phyloP scores from a whole-genome alignment of 2,329 filamentous ascomycete species.

The Thielaviopsis euricoi region DNA sequence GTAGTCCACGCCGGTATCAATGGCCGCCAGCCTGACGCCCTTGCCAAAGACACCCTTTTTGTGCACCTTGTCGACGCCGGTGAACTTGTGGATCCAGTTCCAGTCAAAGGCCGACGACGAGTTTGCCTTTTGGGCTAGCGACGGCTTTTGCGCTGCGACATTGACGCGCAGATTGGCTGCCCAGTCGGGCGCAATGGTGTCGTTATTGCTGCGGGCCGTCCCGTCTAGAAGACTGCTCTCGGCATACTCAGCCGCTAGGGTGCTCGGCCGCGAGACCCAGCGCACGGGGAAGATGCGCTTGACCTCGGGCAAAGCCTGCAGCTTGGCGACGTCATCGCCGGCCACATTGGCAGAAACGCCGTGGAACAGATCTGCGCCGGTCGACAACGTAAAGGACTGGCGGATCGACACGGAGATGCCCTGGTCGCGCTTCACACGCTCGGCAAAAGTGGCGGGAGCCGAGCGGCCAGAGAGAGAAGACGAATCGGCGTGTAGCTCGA shows the following conservation, averaged over 20 bases:
- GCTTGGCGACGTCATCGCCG: background rate
- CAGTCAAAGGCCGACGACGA: background rate
- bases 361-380: background rate
- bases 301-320: background rate
- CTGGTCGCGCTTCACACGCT: background rate
- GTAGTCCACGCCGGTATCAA: slow-evolving; percentile 37
- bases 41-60: slow-evolving; percentile 21
- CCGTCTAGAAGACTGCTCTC: background rate
- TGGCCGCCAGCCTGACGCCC: slow-evolving; percentile 22
- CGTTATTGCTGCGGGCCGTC: background rate
- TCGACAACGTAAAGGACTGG: background rate
- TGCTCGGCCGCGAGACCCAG: background rate
- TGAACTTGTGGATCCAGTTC: slow-evolving; percentile 19
- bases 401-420: background rate
- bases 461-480: background rate
- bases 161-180: background rate
- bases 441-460: background rate
- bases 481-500: background rate
- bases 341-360: slow-evolving; percentile 1
- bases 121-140: background rate
- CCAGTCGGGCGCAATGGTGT: background rate
- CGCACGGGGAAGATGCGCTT: slow-evolving; percentile 6
- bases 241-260: background rate
- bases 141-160: background rate
- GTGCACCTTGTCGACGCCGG: slow-evolving; percentile 23